Conservation (phyloP, 1,284 basidiomycete species). For the Takashimella tepidaria region DNA sequence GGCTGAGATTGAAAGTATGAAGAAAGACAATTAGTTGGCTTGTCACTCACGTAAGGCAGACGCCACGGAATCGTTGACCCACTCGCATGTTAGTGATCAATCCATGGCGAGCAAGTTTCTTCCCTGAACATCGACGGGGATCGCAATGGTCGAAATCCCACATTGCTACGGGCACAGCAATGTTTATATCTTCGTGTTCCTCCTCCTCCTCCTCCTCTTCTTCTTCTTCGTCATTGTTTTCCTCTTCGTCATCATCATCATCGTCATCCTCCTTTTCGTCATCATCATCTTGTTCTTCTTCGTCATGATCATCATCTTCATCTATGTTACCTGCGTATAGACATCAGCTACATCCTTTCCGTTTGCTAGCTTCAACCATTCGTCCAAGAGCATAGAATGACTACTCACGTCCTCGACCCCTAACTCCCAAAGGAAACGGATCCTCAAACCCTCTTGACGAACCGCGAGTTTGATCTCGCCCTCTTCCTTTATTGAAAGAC, state of each 20-base stretch:
- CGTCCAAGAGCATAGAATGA: neutral
- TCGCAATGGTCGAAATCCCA: constrained; percentile 99
- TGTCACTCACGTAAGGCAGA: constrained; percentile 78
- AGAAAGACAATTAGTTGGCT: neutral
- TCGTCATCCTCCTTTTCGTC: neutral
- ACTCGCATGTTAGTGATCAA: constrained; percentile 79
- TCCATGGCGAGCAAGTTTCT: constrained; percentile 81
- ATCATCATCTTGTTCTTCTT: neutral
- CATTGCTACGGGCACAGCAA: constrained; percentile 75
- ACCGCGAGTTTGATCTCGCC: constrained; percentile 1
- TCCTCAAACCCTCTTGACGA: constrained; percentile 3
- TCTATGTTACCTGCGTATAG: neutral
- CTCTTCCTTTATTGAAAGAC: constrained; percentile 1
- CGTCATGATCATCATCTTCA: neutral
- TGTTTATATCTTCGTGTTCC: constrained; percentile 38
- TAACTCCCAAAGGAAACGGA: neutral
- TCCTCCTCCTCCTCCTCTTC: constrained; percentile 41
- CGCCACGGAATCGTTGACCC: constrained; percentile 80
- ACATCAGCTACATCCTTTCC: too few relatives aligned
- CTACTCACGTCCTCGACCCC: neutral
- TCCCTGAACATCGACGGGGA: constrained; percentile 88
- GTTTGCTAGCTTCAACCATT: neutral
- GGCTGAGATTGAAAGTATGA: too few relatives aligned
- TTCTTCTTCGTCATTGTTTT: constrained; percentile 36
- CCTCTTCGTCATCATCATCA: constrained; percentile 18